These are phyloP conservation scores for Ophiostoma montium DNA, from an alignment of 2,329 filamentous ascomycete species.

Conservation along the genomic window DNA sequence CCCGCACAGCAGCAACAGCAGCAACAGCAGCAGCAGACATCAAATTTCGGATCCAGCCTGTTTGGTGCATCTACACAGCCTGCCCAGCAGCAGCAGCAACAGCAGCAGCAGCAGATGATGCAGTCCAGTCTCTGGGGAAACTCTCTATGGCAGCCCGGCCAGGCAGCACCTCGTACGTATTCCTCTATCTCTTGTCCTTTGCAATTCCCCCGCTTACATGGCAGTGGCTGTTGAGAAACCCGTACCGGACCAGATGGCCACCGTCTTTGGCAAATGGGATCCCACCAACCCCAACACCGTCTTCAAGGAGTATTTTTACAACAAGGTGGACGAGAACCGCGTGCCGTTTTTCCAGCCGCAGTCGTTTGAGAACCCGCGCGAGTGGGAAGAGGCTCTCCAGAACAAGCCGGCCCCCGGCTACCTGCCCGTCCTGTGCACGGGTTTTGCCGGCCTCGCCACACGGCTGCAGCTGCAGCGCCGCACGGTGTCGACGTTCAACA, in stretches of 20 bases:
- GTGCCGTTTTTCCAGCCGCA: slow-evolving; percentile 65
- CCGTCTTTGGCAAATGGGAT: slow-evolving; percentile 62
- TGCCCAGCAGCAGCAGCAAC: slow-evolving; percentile 23
- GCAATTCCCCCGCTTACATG: not conserved
- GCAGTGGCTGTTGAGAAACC: slow-evolving; percentile 53
- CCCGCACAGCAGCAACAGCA: slow-evolving; percentile 5
- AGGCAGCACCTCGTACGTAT: slow-evolving; percentile 30
- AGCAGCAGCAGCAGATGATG: slow-evolving; percentile 22
- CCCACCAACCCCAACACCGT: slow-evolving; percentile 52
- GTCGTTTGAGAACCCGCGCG: slow-evolving; percentile 55
- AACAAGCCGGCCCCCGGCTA: slow-evolving; percentile 64
- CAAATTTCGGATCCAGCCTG: not conserved
- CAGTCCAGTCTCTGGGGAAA: slow-evolving; percentile 27
- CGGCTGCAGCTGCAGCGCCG: slow-evolving; percentile 59
- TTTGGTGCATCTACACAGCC: slow-evolving; percentile 8
- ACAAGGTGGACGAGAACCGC: slow-evolving; percentile 59
- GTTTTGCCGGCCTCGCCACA: slow-evolving; percentile 57
- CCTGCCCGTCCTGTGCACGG: slow-evolving; percentile 62
- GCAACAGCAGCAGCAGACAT: slow-evolving; percentile 5
- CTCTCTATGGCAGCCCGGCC: slow-evolving; percentile 38
- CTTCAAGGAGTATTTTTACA: slow-evolving; percentile 80
- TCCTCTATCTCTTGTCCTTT: not conserved
- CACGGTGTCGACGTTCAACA: slow-evolving; percentile 55
- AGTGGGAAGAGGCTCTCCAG: slow-evolving; percentile 73
- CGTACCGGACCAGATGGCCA: slow-evolving; percentile 58